Conservation (phyloP, 352 stramenopile species). For the Globisporangium takayamanum region DNA sequence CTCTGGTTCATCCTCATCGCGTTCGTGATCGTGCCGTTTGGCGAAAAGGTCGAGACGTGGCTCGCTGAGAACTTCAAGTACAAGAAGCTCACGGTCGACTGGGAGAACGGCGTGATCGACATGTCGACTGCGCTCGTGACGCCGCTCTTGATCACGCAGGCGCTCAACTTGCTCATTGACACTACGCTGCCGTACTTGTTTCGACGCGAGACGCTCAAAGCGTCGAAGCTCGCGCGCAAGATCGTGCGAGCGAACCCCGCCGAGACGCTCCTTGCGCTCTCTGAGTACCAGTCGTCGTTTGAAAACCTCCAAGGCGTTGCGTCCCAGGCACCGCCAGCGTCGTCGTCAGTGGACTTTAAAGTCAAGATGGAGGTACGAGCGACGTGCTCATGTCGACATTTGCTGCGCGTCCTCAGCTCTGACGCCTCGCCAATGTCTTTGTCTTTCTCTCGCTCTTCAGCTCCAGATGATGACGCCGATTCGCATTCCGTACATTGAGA, state of each 20-base stretch:
- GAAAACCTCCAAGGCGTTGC: conserved; percentile 45
- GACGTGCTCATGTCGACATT: not conserved
- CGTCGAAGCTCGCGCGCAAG: conserved; percentile 70
- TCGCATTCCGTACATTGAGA: conserved; percentile 82
- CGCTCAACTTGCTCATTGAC: conserved; percentile 81
- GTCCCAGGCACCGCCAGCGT: conserved; percentile 12
- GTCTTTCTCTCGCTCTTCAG: conserved; percentile 15
- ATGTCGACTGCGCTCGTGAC: conserved; percentile 86
- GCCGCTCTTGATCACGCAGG: conserved; percentile 78
- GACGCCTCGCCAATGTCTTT: not conserved
- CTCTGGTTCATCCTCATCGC: conserved; percentile 87
- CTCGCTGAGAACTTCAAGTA: conserved; percentile 72
- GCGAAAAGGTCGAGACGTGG: conserved; percentile 72
- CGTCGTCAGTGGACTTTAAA: conserved; percentile 55
- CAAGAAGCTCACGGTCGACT: conserved; percentile 75
- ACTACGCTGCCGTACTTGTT: conserved; percentile 65
- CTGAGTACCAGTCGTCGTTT: conserved; percentile 78
- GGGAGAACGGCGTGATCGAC: conserved; percentile 80
- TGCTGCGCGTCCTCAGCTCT: not conserved
- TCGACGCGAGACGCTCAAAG: conserved; percentile 53
- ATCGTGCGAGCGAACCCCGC: conserved; percentile 79
- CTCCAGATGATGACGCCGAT: conserved; percentile 87
- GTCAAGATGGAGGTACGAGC: conserved; percentile 70
- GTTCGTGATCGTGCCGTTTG: conserved; percentile 85
- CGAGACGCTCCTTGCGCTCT: conserved; percentile 73